Evolutionary conservation across 768 basidiomycete species (phyloP), one percentile per base, ranked within the genome.

Genomic region (Asterophora lycoperdoides): DNA sequence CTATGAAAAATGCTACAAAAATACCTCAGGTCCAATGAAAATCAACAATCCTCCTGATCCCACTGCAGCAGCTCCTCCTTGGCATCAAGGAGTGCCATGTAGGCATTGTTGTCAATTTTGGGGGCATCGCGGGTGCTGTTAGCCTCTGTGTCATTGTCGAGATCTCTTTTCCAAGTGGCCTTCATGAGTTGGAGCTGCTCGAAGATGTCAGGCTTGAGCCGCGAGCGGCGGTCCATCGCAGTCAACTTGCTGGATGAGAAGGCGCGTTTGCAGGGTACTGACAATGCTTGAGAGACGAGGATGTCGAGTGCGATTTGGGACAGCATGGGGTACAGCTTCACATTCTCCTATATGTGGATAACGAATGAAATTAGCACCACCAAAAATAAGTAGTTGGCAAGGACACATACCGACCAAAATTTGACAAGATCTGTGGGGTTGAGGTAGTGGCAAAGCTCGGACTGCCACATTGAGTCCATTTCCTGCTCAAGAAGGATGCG

Each of bases 201-300:
- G 23, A 52, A 52, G 5, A 19, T 23, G 15, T 23, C 23, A 10
- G 51, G 4, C 3, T 33, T 33, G 14, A 52, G 46, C 5, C 41
- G 17, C 5, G 46, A 20, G 17, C 34, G 46, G 15, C 20, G 51
- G 23, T 52, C 51, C 17, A 11, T 26, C 1, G 46, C 51, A 4
- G 42, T 48, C n/a, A 42, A 40, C 46, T 49, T 49, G 48, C 40
- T 32, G 1, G 17, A 28, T 8, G 48, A 49, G 41, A 58, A 60
- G 5, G 58, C 20, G 7, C 44, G 46, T 41, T 60, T 49, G 28
- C 58, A 59, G 1, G 56, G 56, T 28, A 61, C 60, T 4, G 60
- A 56, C 8, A 48, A 60, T 15, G 57, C 59, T 40, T 60, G 59
- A 26, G 41, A 34, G 18, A 57, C 55, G 1, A 58, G 34, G 18